Evolutionary conservation across 139 green algal genomes (phyloP), one percentile per base, ranked within the genome.

Genomic region (Micractinium conductrix): DNA sequence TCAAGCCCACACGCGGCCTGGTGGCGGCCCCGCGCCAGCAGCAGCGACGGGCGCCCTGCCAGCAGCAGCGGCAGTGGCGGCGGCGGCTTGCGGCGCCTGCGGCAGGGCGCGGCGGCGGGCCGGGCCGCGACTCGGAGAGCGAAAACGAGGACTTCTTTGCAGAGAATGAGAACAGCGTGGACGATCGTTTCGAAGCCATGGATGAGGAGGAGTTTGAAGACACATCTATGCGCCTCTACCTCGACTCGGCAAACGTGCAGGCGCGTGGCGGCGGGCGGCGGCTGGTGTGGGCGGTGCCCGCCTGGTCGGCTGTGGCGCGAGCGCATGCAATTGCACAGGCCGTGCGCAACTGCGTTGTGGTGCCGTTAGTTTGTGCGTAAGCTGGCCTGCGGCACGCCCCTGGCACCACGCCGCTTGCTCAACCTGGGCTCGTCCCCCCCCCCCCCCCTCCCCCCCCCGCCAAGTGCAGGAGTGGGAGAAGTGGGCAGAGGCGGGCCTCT

Each of bases 181-280:
- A 87, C 5, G 86, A 84, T 40, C 48, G 72, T 3, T 76, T 44
- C 67, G 86, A 84, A 3, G 48, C 44, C 33, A 70, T 84, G 12
- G 76, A 83, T 4, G 53, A 30, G 4, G 43, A 62, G n/a, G 69
- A 85, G 37, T 21, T 22, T 38, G n/a, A 22, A 26, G 79, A 89
- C 68, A 45, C 48, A 1, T 38, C 10, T 2, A 63, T 95, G 60
- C 76, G 91, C 2, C 65, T 96, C 2, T 96, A 92, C 78, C 83
- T 96, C 4, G 91, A 95, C 69, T 87, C 62, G 33, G 93, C 92
- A 1, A 80, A 89, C 33, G n/a, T 89, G 0, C 70, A 78, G 70
- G 70, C 45, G 21, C 33, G 63, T n/a, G n/a, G n/a, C n/a, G n/a
- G n/a, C n/a, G n/a, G n/a, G n/a, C n/a, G n/a, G n/a, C n/a, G n/a